Conservation (phyloP, 2,329 filamentous ascomycete species). For the Xylariaceae sp. region DNA sequence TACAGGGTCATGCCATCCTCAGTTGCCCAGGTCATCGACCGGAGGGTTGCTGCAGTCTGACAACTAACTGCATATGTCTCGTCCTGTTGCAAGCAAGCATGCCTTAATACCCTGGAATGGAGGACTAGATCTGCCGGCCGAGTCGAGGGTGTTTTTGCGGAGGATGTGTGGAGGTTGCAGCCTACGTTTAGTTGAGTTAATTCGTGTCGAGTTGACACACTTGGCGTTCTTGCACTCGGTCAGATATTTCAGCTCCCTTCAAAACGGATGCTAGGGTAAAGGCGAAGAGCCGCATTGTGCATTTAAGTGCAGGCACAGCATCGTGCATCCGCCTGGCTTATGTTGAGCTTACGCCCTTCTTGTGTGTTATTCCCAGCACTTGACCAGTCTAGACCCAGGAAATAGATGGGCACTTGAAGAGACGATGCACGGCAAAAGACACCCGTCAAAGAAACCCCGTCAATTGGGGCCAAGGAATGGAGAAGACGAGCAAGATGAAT, state of each 20-base stretch:
- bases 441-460: slow-evolving; percentile 18
- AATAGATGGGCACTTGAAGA: no score
- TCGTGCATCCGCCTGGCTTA: slow-evolving; percentile 17
- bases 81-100: background rate
- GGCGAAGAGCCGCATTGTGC: slow-evolving; percentile 25
- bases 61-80: slow-evolving; percentile 7
- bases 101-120: no score
- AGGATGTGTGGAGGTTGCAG: slow-evolving; percentile 3
- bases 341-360: slow-evolving; percentile 17
- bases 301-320: slow-evolving; percentile 24
- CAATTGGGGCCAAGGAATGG: slow-evolving; percentile 21
- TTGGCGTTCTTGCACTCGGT: no score
- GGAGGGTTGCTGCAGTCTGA: background rate
- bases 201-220: background rate
- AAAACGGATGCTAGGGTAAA: background rate
- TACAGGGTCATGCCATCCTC: slow-evolving; percentile 8
- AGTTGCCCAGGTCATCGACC: background rate
- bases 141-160: background rate
- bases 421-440: slow-evolving; percentile 28
- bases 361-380: slow-evolving; percentile 19
- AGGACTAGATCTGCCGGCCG: background rate
- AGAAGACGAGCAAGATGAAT: slow-evolving; percentile 19
- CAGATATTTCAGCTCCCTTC: no score
- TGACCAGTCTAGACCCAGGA: no score
- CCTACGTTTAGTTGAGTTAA: background rate